phyloP scores from a whole-genome alignment of 805 yeast genomes.

The Sugiyamaella boreocaroliniensis region DNA sequence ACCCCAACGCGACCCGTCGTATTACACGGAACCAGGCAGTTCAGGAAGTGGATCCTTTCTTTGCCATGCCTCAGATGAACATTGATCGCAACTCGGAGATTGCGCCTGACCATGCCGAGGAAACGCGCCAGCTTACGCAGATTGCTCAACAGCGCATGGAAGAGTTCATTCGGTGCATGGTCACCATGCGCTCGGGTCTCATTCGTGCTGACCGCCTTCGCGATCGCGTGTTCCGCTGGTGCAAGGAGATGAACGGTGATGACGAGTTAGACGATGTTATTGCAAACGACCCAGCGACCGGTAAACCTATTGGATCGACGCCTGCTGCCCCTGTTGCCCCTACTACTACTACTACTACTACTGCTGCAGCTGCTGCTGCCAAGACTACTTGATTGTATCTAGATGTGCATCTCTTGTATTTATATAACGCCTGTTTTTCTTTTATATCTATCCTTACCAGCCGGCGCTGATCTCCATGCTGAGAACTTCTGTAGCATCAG shows the following conservation, averaged over 20 bases:
- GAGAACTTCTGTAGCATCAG: neutral
- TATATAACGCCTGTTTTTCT: neutral
- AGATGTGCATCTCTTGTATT: neutral
- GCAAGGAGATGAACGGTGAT: slow-evolving; percentile 69
- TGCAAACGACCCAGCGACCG: slow-evolving; percentile 9
- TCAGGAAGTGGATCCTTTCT: slow-evolving; percentile 52
- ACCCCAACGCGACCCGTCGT: slow-evolving; percentile 18
- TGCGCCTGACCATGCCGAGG: slow-evolving; percentile 54
- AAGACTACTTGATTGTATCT: neutral
- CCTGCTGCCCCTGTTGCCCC: neutral
- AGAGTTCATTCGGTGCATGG: slow-evolving; percentile 76
- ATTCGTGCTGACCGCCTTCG: slow-evolving; percentile 73
- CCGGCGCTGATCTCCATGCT: neutral
- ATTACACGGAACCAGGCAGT: slow-evolving; percentile 27
- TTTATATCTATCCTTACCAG: neutral
- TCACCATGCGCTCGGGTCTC: slow-evolving; percentile 66
- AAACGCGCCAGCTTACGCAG: slow-evolving; percentile 65
- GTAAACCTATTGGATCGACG: neutral
- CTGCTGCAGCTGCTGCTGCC: neutral
- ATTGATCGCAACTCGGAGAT: slow-evolving; percentile 46
- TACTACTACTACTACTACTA: neutral
- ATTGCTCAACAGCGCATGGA: slow-evolving; percentile 76
- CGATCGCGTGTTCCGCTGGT: slow-evolving; percentile 70
- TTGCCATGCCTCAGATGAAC: slow-evolving; percentile 49
- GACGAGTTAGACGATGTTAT: slow-evolving; percentile 26